These are phyloP conservation scores for Cryptococcus sp. DNA, from an alignment of 1,284 basidiomycete genomes.

Conservation along the genomic window DNA sequence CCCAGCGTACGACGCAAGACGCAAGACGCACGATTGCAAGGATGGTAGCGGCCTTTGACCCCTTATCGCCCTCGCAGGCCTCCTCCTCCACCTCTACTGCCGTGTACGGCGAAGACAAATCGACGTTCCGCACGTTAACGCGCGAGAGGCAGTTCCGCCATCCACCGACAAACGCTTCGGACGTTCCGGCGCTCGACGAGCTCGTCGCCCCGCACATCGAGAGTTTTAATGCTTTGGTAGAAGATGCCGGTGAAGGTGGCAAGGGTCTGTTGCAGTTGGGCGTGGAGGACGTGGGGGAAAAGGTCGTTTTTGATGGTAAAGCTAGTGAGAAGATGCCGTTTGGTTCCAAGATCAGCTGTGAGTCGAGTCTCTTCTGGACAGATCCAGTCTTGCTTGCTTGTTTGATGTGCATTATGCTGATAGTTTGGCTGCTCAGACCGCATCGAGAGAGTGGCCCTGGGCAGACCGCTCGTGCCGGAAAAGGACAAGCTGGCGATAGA, in stretches of 20 bases:
- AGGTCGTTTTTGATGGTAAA: constrained; percentile 88
- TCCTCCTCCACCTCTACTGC: constrained; percentile 19
- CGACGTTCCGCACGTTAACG: constrained; percentile 76
- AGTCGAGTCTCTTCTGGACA: constrained; percentile 42
- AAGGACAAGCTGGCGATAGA: constrained; percentile 75
- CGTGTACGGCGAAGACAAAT: constrained; percentile 26
- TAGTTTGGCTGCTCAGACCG: constrained; percentile 63
- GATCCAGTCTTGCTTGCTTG: not conserved
- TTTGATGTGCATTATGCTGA: not conserved
- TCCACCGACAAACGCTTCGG: constrained; percentile 69
- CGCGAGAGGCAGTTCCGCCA: constrained; percentile 80
- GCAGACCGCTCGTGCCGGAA: constrained; percentile 83
- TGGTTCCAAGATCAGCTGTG: constrained; percentile 80
- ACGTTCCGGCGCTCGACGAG: constrained; percentile 83
- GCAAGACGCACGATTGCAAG: not conserved
- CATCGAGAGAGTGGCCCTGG: constrained; percentile 83
- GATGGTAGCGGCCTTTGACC: constrained; percentile 39
- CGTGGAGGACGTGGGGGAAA: constrained; percentile 80
- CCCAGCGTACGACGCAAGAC: too few species aligned
- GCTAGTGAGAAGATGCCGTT: constrained; percentile 60
- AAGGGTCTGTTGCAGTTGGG: constrained; percentile 78
- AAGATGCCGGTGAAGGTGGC: constrained; percentile 65
- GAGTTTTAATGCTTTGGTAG: constrained; percentile 94
- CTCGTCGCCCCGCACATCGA: constrained; percentile 93
- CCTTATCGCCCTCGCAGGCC: constrained; percentile 43